Evolutionary conservation across 768 basidiomycete species (phyloP).

Genomic region (Mycena rosella): DNA sequence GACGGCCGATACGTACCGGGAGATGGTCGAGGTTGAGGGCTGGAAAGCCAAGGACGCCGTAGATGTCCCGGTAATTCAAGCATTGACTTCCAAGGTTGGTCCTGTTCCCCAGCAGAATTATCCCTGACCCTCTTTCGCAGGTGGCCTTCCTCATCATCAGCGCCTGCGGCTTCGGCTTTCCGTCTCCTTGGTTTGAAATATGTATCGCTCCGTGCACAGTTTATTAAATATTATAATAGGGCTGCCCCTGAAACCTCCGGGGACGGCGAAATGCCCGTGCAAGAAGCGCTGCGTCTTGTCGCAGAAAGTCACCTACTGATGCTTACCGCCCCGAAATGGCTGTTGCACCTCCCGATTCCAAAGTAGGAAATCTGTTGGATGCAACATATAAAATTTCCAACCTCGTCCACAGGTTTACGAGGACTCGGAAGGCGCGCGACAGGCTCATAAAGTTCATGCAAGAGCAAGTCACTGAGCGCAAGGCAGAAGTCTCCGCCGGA

Average conservation of each 20-base stretch:
- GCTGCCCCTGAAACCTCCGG: constrained; percentile 48
- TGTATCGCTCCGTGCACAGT: too few relatives aligned
- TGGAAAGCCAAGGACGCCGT: constrained; percentile 47
- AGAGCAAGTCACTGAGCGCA: constrained; percentile 50
- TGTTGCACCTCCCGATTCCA: constrained; percentile 50
- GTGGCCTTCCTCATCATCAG: constrained; percentile 58
- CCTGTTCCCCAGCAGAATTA: neutral
- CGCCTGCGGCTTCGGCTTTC: constrained; percentile 61
- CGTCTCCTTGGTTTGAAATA: constrained; percentile 56
- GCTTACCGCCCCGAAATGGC: constrained; percentile 53
- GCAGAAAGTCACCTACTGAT: constrained; percentile 44
- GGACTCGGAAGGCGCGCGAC: constrained; percentile 45
- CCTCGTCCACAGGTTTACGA: constrained; percentile 42
- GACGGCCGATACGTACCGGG: constrained; percentile 49
- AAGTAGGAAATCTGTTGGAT: constrained; percentile 41
- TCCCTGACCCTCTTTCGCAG: constrained; percentile 40
- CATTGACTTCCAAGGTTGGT: constrained; percentile 52
- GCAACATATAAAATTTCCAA: neutral
- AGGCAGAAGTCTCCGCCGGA: constrained; percentile 42
- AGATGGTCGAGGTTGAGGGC: constrained; percentile 54
- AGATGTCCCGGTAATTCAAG: constrained; percentile 48
- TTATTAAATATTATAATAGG: constrained; percentile 20
- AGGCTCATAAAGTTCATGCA: constrained; percentile 54
- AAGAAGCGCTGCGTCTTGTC: constrained; percentile 52
- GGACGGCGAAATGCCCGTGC: constrained; percentile 54